Evolutionary conservation across 495 filamentous ascomycete genomes (phyloP).

Genomic region (Neurospora sp.): DNA sequence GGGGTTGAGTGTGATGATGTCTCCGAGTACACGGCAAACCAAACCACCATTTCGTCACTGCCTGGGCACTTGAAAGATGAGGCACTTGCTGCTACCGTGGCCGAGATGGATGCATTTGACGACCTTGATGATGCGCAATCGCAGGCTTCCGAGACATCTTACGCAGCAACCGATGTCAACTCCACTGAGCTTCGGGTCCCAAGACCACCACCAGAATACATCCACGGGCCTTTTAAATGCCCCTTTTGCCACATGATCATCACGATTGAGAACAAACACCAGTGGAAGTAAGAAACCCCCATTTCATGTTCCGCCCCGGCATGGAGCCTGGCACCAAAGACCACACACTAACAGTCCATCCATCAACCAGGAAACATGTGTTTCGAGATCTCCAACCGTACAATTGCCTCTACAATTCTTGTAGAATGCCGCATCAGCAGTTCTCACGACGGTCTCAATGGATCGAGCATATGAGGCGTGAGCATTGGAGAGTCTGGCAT

Average conservation of each 20-base stretch:
- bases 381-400: conserved; percentile 18
- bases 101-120: no score
- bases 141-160: neutral
- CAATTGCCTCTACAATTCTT: neutral
- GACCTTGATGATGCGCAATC: neutral
- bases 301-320: no score
- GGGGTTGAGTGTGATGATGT: neutral
- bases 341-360: no score
- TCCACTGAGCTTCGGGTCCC: neutral
- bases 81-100: no score
- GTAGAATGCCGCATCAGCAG: neutral
- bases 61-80: neutral
- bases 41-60: neutral
- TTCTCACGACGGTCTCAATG: conserved; percentile 1
- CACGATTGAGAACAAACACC: conserved; percentile 8
- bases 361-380: conserved; percentile 14
- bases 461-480: neutral
- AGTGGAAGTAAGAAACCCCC: conserved; percentile 13
- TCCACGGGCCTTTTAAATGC: conserved; percentile 18
- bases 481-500: conserved; percentile 1
- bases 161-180: neutral
- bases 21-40: neutral
- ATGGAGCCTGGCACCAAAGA: no score
- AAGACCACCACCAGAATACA: conserved; percentile 4
- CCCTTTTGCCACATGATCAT: conserved; percentile 22